Base-by-base conservation (phyloP, 139 green algal species). In the Helicosporidium sp. region DNA sequence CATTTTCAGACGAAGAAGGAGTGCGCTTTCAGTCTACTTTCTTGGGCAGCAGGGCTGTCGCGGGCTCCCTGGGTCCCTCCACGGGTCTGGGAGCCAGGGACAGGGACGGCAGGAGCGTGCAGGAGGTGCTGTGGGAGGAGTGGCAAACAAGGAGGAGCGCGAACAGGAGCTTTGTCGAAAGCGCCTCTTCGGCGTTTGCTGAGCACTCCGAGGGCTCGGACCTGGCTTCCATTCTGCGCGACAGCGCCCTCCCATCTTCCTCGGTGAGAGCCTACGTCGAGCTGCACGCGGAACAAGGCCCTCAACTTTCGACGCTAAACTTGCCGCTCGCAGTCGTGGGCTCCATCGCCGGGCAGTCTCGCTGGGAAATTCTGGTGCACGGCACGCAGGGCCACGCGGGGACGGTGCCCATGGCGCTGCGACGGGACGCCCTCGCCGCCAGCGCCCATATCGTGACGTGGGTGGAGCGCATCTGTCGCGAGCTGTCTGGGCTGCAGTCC, bases 251-350 rank as follows among this genome's bases (percentile, higher is more conserved):
- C n/a, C 26, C 7, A 0, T 24, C 34, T 17, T 24, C 15, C 39
- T 17, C 39, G 44, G 28, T 52, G 19, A 41, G 45, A 27, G 50
- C 69, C 26, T 95, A 94, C 49, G 59, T 95, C 20, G 83, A 95
- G 64, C 68, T 92, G 6, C 85, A 95, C 74, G 81, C 94, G 33
- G 85, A 95, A 60, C 85, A 95, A 55, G 86, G 86, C 4, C 84
- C 84, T 1, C 61, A 85, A 8, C 63, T 95, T 23, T 75, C 94
- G 64, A 23, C 41, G 3, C 18, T 39, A 0, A 56, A 42, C 16
- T n/a, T 63, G 43, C 54, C 75, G 2, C 42, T 94, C 23, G 85
- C 73, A 1, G 65, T 81, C 3, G 85, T 95, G 17, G 48, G 61
- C 13, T 80, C 62, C 36, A 95, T 95, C 13, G 73, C 83, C 3